Conservation (phyloP, 768 basidiomycete species). For the Harrya chromipes region DNA sequence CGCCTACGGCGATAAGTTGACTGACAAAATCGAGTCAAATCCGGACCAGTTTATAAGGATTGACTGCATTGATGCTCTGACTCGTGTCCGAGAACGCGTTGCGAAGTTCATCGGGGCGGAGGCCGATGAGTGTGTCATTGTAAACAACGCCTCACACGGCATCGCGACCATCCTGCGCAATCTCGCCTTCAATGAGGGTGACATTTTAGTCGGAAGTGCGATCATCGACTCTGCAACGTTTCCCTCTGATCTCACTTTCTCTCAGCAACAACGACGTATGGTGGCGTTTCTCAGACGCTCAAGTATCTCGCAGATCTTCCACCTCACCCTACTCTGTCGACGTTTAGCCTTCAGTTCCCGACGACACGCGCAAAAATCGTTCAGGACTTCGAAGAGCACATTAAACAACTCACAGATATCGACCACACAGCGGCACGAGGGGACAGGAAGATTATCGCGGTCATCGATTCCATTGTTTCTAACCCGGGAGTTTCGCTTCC, state of each 20-base stretch:
- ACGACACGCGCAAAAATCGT: slow-evolving; percentile 56
- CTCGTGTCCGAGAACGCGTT: slow-evolving; percentile 41
- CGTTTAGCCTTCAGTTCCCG: slow-evolving; percentile 54
- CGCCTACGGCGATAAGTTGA: slow-evolving; percentile 39
- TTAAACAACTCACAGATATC: slow-evolving; percentile 29
- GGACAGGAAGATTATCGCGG: slow-evolving; percentile 52
- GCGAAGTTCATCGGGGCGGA: slow-evolving; percentile 50
- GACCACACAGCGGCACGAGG: slow-evolving; percentile 5
- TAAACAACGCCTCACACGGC: slow-evolving; percentile 30
- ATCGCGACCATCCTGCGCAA: slow-evolving; percentile 67
- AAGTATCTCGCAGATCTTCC: slow-evolving; percentile 52
- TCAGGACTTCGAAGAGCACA: slow-evolving; percentile 40
- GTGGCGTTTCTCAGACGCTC: slow-evolving; percentile 48
- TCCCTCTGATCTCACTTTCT: background rate
- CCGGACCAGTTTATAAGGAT: slow-evolving; percentile 55
- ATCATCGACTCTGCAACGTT: background rate
- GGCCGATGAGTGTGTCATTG: slow-evolving; percentile 55
- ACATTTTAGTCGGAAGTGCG: slow-evolving; percentile 54
- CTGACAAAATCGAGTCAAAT: slow-evolving; percentile 45
- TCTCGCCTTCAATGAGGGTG: slow-evolving; percentile 49
- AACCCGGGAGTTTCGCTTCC: slow-evolving; percentile 62
- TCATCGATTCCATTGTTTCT: slow-evolving; percentile 68
- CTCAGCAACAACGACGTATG: slow-evolving; percentile 57
- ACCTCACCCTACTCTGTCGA: slow-evolving; percentile 49
- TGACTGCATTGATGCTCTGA: slow-evolving; percentile 33